These are phyloP conservation scores for Phytopythium aichiense DNA, from an alignment of 352 stramenopile genomes.

Conservation along the genomic window DNA sequence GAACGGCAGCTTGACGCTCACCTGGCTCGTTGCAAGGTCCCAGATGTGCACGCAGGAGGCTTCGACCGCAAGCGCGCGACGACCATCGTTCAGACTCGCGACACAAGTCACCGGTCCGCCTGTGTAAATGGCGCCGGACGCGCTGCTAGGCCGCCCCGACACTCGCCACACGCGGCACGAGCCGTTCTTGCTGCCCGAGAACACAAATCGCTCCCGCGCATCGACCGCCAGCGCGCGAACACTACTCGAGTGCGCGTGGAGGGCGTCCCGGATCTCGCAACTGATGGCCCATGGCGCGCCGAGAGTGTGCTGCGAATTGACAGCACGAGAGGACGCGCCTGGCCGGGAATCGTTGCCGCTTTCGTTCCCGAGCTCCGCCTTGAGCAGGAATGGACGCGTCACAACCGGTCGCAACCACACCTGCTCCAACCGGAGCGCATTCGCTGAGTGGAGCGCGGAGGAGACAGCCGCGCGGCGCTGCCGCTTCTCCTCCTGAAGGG, in stretches of 20 bases:
- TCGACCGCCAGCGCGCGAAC: slow-evolving; percentile 55
- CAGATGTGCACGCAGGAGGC: slow-evolving; percentile 52
- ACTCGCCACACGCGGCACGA: slow-evolving; percentile 71
- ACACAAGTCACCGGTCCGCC: slow-evolving; percentile 20
- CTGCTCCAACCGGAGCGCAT: slow-evolving; percentile 8
- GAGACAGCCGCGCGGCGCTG: slow-evolving; percentile 15
- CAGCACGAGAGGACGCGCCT: not conserved
- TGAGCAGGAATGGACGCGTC: slow-evolving; percentile 13
- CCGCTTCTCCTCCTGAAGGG: slow-evolving; percentile 47
- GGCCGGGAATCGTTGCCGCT: not conserved
- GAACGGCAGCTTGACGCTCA: slow-evolving; percentile 52
- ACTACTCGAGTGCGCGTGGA: slow-evolving; percentile 63
- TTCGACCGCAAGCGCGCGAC: slow-evolving; percentile 35
- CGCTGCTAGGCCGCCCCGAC: slow-evolving; percentile 32
- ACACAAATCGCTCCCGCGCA: slow-evolving; percentile 48
- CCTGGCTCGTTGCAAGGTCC: slow-evolving; percentile 65
- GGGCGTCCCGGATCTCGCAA: slow-evolving; percentile 44
- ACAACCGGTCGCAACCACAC: slow-evolving; percentile 30
- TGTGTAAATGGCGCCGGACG: slow-evolving; percentile 21
- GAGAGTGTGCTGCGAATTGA: not conserved
- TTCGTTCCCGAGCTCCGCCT: not conserved
- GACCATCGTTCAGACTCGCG: slow-evolving; percentile 22
- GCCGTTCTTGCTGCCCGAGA: slow-evolving; percentile 73
- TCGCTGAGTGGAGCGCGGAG: not conserved
- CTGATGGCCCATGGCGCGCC: slow-evolving; percentile 24